Conservation (phyloP, 768 basidiomycete species). For the Amanita rimosa region DNA sequence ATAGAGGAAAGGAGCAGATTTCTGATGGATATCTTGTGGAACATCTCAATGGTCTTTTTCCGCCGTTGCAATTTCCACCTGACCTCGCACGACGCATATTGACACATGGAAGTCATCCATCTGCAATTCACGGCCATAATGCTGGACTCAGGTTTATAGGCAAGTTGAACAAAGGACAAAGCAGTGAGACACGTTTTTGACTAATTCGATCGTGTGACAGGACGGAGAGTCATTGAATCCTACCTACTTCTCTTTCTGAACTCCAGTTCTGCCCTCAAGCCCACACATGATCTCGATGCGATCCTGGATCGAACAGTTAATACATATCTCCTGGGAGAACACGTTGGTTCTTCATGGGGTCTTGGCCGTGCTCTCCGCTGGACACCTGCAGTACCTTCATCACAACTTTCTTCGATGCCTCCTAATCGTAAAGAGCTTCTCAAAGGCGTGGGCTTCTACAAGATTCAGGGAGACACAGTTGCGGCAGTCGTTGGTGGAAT, state of each 20-base stretch:
- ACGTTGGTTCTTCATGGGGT: slow-evolving; percentile 67
- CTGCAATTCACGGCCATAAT: slow-evolving; percentile 62
- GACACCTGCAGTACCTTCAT: slow-evolving; percentile 44
- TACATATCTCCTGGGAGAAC: slow-evolving; percentile 61
- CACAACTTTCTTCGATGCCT: slow-evolving; percentile 17
- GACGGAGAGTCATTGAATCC: slow-evolving; percentile 66
- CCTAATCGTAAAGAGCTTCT: slow-evolving; percentile 25
- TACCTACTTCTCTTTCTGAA: slow-evolving; percentile 67
- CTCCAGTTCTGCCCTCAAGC: slow-evolving; percentile 34
- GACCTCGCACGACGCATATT: slow-evolving; percentile 64
- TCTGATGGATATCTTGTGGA: slow-evolving; percentile 21
- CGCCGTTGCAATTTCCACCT: slow-evolving; percentile 55
- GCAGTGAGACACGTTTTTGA: neutral
- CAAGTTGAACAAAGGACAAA: slow-evolving; percentile 20
- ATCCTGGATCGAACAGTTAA: slow-evolving; percentile 49
- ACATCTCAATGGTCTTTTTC: slow-evolving; percentile 55
- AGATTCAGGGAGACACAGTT: slow-evolving; percentile 68
- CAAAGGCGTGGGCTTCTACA: slow-evolving; percentile 55
- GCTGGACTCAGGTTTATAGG: slow-evolving; percentile 64
- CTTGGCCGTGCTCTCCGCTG: slow-evolving; percentile 66
- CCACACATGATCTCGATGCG: slow-evolving; percentile 44
- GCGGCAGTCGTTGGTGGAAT: slow-evolving; percentile 69
- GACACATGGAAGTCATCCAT: slow-evolving; percentile 68
- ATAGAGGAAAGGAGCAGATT: neutral
- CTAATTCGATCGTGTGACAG: slow-evolving; percentile 21